Evolutionary conservation across 1,139 yeast genomes (phyloP), one percentile per base, ranked within the genome.

Genomic region (Pichia sp.): DNA sequence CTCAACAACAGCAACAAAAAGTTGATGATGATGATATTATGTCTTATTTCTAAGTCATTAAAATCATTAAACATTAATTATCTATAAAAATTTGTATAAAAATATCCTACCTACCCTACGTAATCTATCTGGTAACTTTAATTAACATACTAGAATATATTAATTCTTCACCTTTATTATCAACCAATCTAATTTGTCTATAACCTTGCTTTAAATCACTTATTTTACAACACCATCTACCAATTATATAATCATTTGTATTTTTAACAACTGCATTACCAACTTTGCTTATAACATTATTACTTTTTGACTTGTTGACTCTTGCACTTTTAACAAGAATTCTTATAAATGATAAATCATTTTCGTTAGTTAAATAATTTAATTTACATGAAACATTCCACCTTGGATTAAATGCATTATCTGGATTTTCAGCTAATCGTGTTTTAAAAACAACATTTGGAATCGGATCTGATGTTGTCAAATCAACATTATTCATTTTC

Each of bases 371-470:
- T 2, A 62, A 60, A 10, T 82, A 57, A 0, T 58, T 61, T 2
- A 85, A 74, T 25, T 64, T 57, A 50, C 80, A 73, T 4, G 60
- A 61, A 41, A 75, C 70, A 54, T 82, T 77, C 96, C 96, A 89
- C 3, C 73, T 65, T 0, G 97, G 97, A 60, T 85, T 89, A 63
- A 86, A 87, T 0, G 97, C 96, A 62, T 89, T 87, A 12, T 41
- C 28, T 20, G 29, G 20, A 43, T 73, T 73, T 22, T 58, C 47
- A 4, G 77, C 68, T 4, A 67, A 58, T 5, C 61, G 51, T 0
- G 87, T 74, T 43, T 62, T 33, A 43, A 57, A 60, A 6, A 52
- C 43, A 10, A 47, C 55, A n/a, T 31, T 28, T 10, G 55, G 47
- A 7, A 34, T 22, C 3, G 43, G 40, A 26, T 34, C 24, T 6